Conservation (phyloP, 257 asterid genomes). For the Solanum paucissectum region DNA sequence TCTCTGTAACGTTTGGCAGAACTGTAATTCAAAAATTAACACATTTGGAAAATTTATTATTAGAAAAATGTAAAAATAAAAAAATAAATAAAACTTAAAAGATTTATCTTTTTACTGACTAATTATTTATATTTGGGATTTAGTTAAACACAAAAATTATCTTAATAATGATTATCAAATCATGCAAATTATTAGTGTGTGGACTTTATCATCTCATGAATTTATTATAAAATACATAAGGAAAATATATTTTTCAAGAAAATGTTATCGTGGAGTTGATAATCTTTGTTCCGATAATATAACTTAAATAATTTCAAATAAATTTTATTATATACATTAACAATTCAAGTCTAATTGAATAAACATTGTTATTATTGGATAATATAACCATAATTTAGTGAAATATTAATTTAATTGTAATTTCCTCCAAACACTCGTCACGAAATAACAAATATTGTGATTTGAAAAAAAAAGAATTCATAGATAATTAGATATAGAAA, state of each 20-base stretch:
- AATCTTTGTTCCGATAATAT: neutral
- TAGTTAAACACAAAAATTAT: neutral
- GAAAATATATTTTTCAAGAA: neutral
- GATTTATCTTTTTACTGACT: neutral
- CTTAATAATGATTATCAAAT: neutral
- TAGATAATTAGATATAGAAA: neutral
- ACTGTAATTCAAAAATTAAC: slow-evolving; percentile 20
- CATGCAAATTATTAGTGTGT: neutral
- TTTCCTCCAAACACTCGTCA: neutral
- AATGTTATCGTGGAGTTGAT: neutral
- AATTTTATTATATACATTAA: neutral
- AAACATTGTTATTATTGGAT: neutral
- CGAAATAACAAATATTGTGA: neutral
- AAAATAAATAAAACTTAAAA: too few species aligned
- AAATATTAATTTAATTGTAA: neutral
- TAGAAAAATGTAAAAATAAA: neutral
- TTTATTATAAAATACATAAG: neutral
- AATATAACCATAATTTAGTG: neutral
- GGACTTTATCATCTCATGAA: neutral
- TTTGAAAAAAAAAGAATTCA: neutral
- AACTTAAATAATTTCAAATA: neutral
- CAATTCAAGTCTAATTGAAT: neutral
- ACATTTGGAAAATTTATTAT: too few species aligned
- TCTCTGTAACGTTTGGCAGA: slow-evolving; percentile 48
- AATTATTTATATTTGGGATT: neutral